Percentiles rank a stretch among this genome's conserved stretches.
These are phyloP conservation scores for Lindgomyces ingoldianus DNA, from an alignment of 495 filamentous ascomycete species.

Conservation along the genomic window DNA sequence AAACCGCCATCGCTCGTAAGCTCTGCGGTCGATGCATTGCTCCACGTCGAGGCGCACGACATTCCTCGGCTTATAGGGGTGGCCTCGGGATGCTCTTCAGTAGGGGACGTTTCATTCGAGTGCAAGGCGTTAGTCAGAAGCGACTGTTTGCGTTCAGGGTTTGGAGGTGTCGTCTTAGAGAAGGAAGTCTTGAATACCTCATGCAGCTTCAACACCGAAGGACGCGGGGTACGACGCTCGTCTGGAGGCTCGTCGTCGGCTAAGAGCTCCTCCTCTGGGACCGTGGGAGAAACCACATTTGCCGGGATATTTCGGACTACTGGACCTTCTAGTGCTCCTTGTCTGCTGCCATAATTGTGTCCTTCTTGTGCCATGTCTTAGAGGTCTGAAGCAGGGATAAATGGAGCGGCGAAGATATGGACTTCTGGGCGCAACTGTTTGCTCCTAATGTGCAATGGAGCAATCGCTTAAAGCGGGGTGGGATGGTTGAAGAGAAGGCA, in stretches of 20 bases:
- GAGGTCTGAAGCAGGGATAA: not conserved
- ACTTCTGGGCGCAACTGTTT: not conserved
- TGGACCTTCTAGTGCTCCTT: slow-evolving; percentile 12
- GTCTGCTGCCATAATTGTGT: slow-evolving; percentile 19
- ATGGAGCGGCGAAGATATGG: not conserved
- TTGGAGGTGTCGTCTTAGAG: slow-evolving; percentile 19
- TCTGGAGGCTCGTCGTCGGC: slow-evolving; percentile 42
- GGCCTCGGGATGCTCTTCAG: slow-evolving; percentile 17
- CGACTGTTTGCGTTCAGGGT: slow-evolving; percentile 31
- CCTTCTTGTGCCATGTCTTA: slow-evolving; percentile 27
- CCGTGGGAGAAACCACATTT: slow-evolving; percentile 9
- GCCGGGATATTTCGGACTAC: slow-evolving; percentile 25
- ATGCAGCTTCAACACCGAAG: slow-evolving; percentile 20
- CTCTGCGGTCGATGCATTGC: slow-evolving; percentile 80
- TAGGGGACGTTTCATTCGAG: slow-evolving; percentile 26
- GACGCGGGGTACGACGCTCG: slow-evolving; percentile 33
- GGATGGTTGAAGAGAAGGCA: not conserved
- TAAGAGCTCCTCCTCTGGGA: slow-evolving; percentile 34
- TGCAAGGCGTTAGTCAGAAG: slow-evolving; percentile 31
- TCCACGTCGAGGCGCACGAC: slow-evolving; percentile 69
- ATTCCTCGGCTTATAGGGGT: slow-evolving; percentile 21
- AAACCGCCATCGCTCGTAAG: slow-evolving; percentile 88
- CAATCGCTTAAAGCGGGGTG: not conserved
- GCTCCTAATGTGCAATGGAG: not conserved
- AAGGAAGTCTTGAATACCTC: slow-evolving; percentile 28